A percentile compares a stretch with the other conserved stretches of the same genome.
These are phyloP conservation scores for Prunus mume DNA, from an alignment of 306 rosid genomes.

Conservation along the genomic window DNA sequence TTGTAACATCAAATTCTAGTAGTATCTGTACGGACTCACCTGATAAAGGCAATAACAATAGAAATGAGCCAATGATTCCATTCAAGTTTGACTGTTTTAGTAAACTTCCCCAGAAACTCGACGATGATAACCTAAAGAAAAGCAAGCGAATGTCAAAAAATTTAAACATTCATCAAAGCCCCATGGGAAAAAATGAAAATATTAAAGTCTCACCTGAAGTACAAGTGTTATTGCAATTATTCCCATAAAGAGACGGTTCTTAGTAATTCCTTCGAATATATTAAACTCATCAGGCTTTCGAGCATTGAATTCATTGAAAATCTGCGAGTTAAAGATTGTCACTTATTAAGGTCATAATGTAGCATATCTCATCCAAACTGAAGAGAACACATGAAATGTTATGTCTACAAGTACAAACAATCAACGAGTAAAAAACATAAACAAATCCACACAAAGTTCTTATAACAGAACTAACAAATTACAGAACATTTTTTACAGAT, in stretches of 20 bases:
- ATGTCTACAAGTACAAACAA: background rate
- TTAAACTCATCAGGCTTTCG: slow-evolving; percentile 80
- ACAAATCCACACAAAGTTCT: background rate
- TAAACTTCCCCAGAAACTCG: slow-evolving; percentile 76
- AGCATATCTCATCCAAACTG: background rate
- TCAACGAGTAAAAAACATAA: background rate
- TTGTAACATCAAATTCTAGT: background rate
- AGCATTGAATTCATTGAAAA: slow-evolving; percentile 91
- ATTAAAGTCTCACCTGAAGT: slow-evolving; percentile 61
- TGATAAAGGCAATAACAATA: slow-evolving; percentile 59
- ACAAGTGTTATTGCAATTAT: slow-evolving; percentile 62
- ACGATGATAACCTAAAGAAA: slow-evolving; percentile 57
- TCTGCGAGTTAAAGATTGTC: slow-evolving; percentile 33
- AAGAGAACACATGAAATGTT: background rate
- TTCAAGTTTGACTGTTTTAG: slow-evolving; percentile 56
- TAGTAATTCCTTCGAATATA: slow-evolving; percentile 68
- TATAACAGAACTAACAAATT: background rate
- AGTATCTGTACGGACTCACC: slow-evolving; percentile 38
- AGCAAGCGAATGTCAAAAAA: background rate
- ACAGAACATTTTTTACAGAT: background rate
- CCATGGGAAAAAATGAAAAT: background rate
- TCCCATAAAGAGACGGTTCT: slow-evolving; percentile 75
- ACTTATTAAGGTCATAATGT: background rate
- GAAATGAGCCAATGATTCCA: slow-evolving; percentile 81
- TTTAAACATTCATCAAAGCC: background rate